Evolutionary conservation across 2,329 filamentous ascomycete species (phyloP).

Genomic region (Scolecobasidium constrictum): DNA sequence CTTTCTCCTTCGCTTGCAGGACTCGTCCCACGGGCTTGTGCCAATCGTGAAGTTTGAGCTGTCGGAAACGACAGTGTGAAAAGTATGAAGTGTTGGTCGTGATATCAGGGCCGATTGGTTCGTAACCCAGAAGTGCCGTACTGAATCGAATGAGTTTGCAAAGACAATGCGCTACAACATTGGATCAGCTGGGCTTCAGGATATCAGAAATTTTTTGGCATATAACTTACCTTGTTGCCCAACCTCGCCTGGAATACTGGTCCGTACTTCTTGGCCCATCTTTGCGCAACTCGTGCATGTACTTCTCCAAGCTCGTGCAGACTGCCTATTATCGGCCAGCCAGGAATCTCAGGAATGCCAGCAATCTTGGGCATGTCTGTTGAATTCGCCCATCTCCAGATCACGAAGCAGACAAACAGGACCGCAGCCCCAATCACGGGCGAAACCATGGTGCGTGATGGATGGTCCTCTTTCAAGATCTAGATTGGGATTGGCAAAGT

Average conservation of each 20-base stretch:
- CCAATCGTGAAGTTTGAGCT: conserved; percentile 46
- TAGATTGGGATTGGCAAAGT: too few species aligned
- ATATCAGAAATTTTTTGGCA: too few species aligned
- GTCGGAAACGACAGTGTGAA: conserved; percentile 41
- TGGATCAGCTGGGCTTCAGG: too few species aligned
- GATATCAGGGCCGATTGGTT: conserved; percentile 71
- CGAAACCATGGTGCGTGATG: conserved; percentile 2
- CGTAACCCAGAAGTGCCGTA: conserved; percentile 65
- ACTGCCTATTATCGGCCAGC: conserved; percentile 41
- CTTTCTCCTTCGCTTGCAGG: conserved; percentile 42
- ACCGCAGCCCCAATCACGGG: conserved; percentile 6
- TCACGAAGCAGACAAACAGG: conserved; percentile 1
- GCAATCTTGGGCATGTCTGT: conserved; percentile 41
- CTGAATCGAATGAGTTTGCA: conserved; percentile 66
- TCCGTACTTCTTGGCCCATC: conserved; percentile 34
- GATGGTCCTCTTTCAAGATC: neutral
- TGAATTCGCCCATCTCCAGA: conserved; percentile 8
- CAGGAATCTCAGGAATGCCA: conserved; percentile 40
- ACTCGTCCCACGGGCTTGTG: conserved; percentile 43
- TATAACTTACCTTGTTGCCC: conserved; percentile 40
- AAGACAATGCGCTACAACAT: conserved; percentile 56
- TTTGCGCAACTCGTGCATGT: conserved; percentile 41
- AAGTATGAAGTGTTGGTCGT: conserved; percentile 65
- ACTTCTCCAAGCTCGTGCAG: conserved; percentile 41
- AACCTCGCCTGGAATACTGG: conserved; percentile 44